Evolutionary conservation across 2,329 filamentous ascomycete genomes (phyloP).

Genomic region (Metarhizium robertsii): DNA sequence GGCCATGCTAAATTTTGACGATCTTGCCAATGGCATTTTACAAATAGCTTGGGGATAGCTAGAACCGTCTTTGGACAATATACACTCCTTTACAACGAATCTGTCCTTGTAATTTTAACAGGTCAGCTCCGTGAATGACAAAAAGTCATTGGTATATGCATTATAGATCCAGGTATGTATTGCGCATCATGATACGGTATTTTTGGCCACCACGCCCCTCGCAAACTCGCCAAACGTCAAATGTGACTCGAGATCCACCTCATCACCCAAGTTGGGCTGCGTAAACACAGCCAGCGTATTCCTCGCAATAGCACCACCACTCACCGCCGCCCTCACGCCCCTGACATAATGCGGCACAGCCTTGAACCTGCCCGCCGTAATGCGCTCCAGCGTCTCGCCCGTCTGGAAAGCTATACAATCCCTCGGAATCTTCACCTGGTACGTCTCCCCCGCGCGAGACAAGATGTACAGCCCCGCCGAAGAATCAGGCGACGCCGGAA

Average conservation of each 20-base stretch:
- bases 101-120: too few species aligned
- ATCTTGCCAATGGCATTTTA: not conserved
- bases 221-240: conserved; percentile 72
- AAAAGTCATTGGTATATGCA: too few species aligned
- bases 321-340: conserved; percentile 52
- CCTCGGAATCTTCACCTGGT: conserved; percentile 86
- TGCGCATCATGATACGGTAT: conserved; percentile 35
- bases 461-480: conserved; percentile 88
- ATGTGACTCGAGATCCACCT: conserved; percentile 59
- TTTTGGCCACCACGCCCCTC: conserved; percentile 48
- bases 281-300: conserved; percentile 97
- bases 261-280: conserved; percentile 82
- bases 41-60: not conserved
- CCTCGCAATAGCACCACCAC: conserved; percentile 50
- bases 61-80: not conserved
- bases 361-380: conserved; percentile 84
- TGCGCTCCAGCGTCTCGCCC: conserved; percentile 81
- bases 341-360: conserved; percentile 94
- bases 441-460: conserved; percentile 68
- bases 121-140: too few species aligned
- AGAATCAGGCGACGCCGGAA: conserved; percentile 69
- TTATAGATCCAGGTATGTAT: not conserved
- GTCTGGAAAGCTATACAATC: conserved; percentile 96
- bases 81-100: not conserved
- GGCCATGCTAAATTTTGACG: not conserved